Evolutionary conservation across 2,329 filamentous ascomycete genomes (phyloP).

Genomic region (Paramyrothecium roridum): DNA sequence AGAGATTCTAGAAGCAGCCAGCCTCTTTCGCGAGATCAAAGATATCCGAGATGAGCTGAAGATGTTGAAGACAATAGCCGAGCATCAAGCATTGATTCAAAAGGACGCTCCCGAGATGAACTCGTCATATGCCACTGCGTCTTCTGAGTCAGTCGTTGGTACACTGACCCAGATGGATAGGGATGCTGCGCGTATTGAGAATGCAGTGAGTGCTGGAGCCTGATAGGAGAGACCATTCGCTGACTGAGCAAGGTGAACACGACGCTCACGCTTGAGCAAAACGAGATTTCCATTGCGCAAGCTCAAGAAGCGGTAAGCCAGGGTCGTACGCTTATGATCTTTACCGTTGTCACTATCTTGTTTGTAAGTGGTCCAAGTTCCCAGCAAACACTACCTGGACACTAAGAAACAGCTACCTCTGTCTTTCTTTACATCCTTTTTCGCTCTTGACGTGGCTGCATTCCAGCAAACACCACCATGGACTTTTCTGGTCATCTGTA

Average conservation of each 20-base stretch:
- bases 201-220: too few species aligned
- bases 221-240: too few species aligned
- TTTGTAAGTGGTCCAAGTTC: background rate
- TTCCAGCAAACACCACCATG: background rate
- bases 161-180: too few species aligned
- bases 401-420: background rate
- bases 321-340: background rate
- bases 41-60: too few species aligned
- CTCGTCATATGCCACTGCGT: too few species aligned
- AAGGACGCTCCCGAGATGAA: too few species aligned
- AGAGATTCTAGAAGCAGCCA: too few species aligned
- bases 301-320: background rate
- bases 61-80: too few species aligned
- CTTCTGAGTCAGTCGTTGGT: too few species aligned
- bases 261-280: background rate
- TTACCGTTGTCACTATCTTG: background rate
- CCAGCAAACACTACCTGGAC: background rate
- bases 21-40: too few species aligned
- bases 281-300: background rate
- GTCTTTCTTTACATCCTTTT: background rate
- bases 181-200: too few species aligned
- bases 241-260: background rate
- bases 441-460: background rate
- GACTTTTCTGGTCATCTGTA: background rate
- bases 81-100: too few species aligned